These are phyloP conservation scores for Ceratocystis papillata DNA, from an alignment of 2,329 filamentous ascomycete species.

Conservation along the genomic window DNA sequence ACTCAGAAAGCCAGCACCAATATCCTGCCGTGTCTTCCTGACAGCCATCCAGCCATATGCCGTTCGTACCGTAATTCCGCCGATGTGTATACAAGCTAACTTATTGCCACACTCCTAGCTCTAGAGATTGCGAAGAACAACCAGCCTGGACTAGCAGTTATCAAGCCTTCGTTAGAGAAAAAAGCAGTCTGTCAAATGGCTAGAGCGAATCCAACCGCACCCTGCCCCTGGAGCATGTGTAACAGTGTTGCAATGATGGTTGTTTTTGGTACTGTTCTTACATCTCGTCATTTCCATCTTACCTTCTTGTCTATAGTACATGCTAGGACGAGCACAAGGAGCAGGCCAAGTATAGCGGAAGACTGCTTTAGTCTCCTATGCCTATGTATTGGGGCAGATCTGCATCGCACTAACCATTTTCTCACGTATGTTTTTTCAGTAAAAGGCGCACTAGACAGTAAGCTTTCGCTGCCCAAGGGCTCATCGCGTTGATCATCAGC, in stretches of 20 bases:
- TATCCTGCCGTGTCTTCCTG: neutral
- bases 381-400: neutral
- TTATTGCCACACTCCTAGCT: neutral
- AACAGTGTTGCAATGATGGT: neutral
- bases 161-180: neutral
- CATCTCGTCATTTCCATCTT: too few relatives aligned
- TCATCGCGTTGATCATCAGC: neutral
- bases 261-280: neutral
- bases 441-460: neutral
- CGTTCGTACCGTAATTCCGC: neutral
- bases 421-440: neutral
- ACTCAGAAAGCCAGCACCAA: neutral
- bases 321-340: too few relatives aligned
- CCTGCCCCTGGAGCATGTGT: conserved; percentile 9
- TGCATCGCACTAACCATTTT: neutral
- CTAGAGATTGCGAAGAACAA: neutral
- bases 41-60: neutral
- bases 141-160: neutral
- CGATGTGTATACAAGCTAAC: neutral
- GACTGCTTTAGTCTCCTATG: neutral
- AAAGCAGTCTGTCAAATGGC: neutral
- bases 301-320: too few relatives aligned
- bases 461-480: neutral
- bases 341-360: too few relatives aligned
- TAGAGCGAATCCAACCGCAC: conserved; percentile 4